Base-by-base conservation (phyloP, 1,284 basidiomycete genomes). In the Puccinia coronata region DNA sequence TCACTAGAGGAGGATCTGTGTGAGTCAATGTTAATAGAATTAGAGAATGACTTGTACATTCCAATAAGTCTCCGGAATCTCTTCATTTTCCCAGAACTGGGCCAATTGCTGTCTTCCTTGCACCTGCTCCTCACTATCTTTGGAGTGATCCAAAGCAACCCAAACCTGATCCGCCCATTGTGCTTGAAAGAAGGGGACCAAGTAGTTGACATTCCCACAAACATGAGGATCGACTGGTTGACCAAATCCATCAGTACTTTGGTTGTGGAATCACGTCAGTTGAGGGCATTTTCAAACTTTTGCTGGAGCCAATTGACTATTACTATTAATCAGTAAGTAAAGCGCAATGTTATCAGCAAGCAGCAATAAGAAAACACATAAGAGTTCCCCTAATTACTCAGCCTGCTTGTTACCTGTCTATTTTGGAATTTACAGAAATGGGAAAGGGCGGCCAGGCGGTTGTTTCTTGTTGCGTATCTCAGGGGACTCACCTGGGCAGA, bases 391-490 rank as follows among this genome's bases (percentile, higher is more conserved):
- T n/a, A 67, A 36, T 43, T 18, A 65, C 39, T 34, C 11, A 65
- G 39, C 2, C 39, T 39, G 2, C 11, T 5, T 20, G 47, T 49
- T 16, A 41, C 34, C 43, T 70, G 43, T 20, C n/a, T 16, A 20
- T 70, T 70, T 11, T 31, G 41, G 25, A 31, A 70, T 28, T 31
- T 28, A n/a, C 41, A 70, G 1, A n/a, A 11, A 16, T 70, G 67
- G 9, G 20, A n/a, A 28, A 70, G 51, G 41, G 73, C 34, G 8
- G 25, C 73, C 6, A 74, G 25, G 1, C 55, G 55, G 8, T 57
- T 43, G 14, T 43, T 74, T 20, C 41, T 31, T 39, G 72, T 36
- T 11, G 72, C 34, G 20, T 74, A 74, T 36, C 72, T 74, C 55
- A 74, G 23, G 4, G 72, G 55, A 74, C 72, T 41, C 6, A 74